Evolutionary conservation across 495 filamentous ascomycete genomes (phyloP), one percentile per base, ranked within the genome.

Genomic region (Hapsidospora chrysogenum): DNA sequence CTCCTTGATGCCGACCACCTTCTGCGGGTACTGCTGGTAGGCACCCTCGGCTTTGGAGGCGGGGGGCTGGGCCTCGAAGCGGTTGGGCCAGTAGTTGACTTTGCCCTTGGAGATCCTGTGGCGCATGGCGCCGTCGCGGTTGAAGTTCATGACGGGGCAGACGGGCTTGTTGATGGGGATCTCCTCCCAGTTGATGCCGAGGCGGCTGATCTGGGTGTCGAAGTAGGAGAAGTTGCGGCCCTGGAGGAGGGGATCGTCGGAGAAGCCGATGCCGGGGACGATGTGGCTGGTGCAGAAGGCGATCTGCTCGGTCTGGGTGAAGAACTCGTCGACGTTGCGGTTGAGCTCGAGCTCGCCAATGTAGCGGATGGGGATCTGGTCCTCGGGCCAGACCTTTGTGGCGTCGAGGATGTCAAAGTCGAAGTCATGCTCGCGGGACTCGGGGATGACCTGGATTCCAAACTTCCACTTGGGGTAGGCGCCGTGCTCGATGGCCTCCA

Each of bases 321-420:
- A 89, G 61, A 70, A 94, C 52, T 94, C 83, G 44, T 92, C 81
- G 16, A 78, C 58, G 41, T 84, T 89, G 27, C 72, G 69, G 62
- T 92, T 87, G 19, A 93, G 70, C 36, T 84, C 73, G 8, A 94
- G 44, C 55, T 87, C 70, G 21, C 83, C 85, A 40, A 92, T 82
- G 49, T 81, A 78, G 2, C 76, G 65, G 29, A 87, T 65, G 0
- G 85, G 85, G 3, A 92, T 61, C 1, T 78, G 56, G 26, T 93
- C 80, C 45, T 92, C 81, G 0, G 85, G 85, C 83, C 82, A 92
- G 23, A 89, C 47, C 56, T 94, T 92, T 22, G 85, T 93, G n/a
- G 83, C 78, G 44, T 94, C 85, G 5, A 92, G 64, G 37, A 87
- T 78, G 47, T 93, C 85, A 32, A 92, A 92, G 3, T 92, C 82